Evolutionary conservation across 148 eudicot genomes (phyloP).

Genomic region (Bassia scoparia): DNA sequence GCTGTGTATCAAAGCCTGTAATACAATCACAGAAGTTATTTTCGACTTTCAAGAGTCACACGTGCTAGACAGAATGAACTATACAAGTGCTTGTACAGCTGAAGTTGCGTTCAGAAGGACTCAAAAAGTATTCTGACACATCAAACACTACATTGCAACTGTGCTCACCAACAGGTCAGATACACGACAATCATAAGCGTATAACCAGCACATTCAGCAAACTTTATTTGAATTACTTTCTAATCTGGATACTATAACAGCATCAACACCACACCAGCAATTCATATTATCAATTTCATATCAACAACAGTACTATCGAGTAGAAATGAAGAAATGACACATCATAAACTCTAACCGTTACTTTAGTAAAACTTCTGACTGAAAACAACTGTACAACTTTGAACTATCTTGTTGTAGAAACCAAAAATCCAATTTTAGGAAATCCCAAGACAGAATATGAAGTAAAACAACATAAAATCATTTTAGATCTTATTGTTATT

Average conservation of each 20-base stretch:
- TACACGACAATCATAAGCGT: background rate
- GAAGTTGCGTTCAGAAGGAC: background rate
- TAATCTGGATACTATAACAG: background rate
- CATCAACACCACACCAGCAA: too few relatives aligned
- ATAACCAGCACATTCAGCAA: background rate
- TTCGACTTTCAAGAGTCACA: background rate
- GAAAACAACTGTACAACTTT: background rate
- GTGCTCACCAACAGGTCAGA: background rate
- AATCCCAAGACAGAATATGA: background rate
- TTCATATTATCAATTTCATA: background rate
- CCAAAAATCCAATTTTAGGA: background rate
- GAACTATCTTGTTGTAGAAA: background rate
- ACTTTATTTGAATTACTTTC: background rate
- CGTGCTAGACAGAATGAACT: background rate
- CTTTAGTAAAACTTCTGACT: background rate
- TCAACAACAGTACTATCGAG: background rate
- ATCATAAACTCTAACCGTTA: background rate
- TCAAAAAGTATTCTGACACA: background rate
- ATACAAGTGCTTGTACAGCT: background rate
- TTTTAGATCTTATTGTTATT: background rate
- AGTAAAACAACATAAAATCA: background rate
- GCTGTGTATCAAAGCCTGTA: constrained; percentile 82
- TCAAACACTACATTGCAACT: background rate
- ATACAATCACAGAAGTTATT: constrained; percentile 20
- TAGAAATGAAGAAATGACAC: too few relatives aligned